Evolutionary conservation across 164 flowering plant genomes (phyloP).

Genomic region (Liriodendron chinense): DNA sequence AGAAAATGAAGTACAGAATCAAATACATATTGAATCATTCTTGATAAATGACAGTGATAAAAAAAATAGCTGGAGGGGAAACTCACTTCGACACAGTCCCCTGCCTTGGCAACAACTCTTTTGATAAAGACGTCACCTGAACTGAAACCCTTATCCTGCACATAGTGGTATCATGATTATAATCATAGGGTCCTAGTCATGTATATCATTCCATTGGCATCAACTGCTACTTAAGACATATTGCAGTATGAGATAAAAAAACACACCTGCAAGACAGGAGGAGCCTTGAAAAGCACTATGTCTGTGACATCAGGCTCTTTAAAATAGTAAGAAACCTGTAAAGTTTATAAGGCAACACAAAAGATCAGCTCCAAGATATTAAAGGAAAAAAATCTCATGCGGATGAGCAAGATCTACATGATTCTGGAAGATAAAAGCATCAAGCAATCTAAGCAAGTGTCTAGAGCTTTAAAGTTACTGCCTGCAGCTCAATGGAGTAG

Average conservation of each 20-base stretch:
- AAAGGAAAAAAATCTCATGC: no score
- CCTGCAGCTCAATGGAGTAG: neutral
- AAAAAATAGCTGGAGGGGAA: neutral
- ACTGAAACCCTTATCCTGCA: constrained; percentile 68
- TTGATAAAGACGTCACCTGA: constrained; percentile 80
- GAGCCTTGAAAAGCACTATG: constrained; percentile 90
- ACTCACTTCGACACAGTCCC: constrained; percentile 84
- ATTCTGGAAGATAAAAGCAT: constrained; percentile 1
- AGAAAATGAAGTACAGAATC: neutral
- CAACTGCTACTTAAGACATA: neutral
- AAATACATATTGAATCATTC: neutral
- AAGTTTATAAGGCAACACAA: constrained; percentile 1
- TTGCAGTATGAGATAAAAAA: neutral
- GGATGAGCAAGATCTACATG: neutral
- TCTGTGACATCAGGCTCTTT: constrained; percentile 81
- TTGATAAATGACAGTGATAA: neutral
- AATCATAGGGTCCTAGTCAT: neutral
- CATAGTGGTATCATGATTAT: neutral
- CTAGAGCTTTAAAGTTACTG: neutral
- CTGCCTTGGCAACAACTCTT: constrained; percentile 87
- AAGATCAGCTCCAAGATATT: constrained; percentile 1
- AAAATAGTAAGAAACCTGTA: constrained; percentile 84
- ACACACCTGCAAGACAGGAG: constrained; percentile 69
- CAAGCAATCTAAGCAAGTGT: neutral
- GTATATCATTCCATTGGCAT: neutral